Base-by-base conservation (phyloP, 192 early-diverging fungal species). In the Coemansia sp. region DNA sequence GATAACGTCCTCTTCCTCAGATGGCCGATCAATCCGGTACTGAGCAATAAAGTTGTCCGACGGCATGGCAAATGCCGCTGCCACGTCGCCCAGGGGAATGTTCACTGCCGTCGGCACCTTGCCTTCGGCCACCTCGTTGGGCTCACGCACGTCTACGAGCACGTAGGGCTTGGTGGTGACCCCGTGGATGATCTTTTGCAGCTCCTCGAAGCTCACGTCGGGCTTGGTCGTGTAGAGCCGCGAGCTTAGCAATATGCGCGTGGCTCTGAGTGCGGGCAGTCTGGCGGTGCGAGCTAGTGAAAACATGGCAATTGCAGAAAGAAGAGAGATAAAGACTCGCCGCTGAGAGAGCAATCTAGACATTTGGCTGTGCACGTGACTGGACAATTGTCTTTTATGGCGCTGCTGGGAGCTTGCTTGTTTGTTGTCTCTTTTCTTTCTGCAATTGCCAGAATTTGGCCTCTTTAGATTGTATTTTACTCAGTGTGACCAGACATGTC, bases 141-240 rank as follows among this genome's bases (percentile, higher is more conserved):
- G 64, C 51, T 87, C 87, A 46, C 87, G 83, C 39, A 89, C 87
- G 62, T 89, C 87, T 41, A 89, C 83, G 38, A 89, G 64, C 26
- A 64, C 51, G 41, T 81, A 84, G 11, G 58, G 54, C 32, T 37
- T 58, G 53, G 15, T n/a, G 5, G 41, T 31, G 23, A 68, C 60
- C 15, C 75, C 75, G 37, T 78, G 75, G 42, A 78, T 78, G 44
- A 64, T 50, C 62, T 61, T 64, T 20, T 56, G 42, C 23, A 78
- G 75, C 62, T 78, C 69, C 4, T 57, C 55, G 39, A 72, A 78
- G 30, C 69, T 64, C 12, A 78, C 75, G 17, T 78, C 75, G 34
- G 64, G 64, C 58, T 55, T 68, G 42, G 59, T 63, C 6, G 69
- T 44, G 45, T 78, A 78, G 16, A 59, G 41, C 20, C 75, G 60